Conservation (phyloP, 2,329 filamentous ascomycete genomes). For the Arachnomyces sp. region DNA sequence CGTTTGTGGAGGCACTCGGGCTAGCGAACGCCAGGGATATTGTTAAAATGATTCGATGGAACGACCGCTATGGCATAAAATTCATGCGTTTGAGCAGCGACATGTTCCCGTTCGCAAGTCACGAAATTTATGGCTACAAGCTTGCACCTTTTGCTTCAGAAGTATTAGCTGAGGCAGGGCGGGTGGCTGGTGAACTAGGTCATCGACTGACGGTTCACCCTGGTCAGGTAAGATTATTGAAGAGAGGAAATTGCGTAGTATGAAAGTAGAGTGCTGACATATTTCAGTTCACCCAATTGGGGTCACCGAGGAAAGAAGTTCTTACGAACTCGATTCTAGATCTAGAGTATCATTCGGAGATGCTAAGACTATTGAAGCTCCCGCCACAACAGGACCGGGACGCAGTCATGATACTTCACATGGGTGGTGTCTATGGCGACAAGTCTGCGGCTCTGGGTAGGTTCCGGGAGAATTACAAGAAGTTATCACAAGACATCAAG, state of each 20-base stretch:
- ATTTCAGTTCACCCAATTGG: conserved; percentile 72
- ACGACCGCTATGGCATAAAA: conserved; percentile 81
- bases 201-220: conserved; percentile 87
- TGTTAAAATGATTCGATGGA: conserved; percentile 81
- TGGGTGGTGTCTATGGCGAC: conserved; percentile 85
- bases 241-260: neutral
- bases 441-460: conserved; percentile 69
- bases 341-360: conserved; percentile 77
- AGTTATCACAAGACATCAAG: conserved; percentile 62
- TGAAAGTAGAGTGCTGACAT: neutral
- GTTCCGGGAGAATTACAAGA: conserved; percentile 66
- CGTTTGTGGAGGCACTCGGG: conserved; percentile 67
- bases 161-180: conserved; percentile 65
- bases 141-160: conserved; percentile 75
- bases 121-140: conserved; percentile 76
- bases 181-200: conserved; percentile 65
- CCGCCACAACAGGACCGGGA: conserved; percentile 72
- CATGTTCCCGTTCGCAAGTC: conserved; percentile 95
- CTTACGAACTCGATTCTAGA: conserved; percentile 70
- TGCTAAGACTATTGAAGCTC: conserved; percentile 68
- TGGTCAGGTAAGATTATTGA: conserved; percentile 50
- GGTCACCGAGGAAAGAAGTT: conserved; percentile 69
- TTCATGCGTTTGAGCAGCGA: conserved; percentile 90
- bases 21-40: conserved; percentile 77
- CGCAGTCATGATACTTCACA: conserved; percentile 88